Evolutionary conservation across 495 filamentous ascomycete species (phyloP), one percentile per base, ranked within the genome.

Genomic region (Apodospora peruviana): DNA sequence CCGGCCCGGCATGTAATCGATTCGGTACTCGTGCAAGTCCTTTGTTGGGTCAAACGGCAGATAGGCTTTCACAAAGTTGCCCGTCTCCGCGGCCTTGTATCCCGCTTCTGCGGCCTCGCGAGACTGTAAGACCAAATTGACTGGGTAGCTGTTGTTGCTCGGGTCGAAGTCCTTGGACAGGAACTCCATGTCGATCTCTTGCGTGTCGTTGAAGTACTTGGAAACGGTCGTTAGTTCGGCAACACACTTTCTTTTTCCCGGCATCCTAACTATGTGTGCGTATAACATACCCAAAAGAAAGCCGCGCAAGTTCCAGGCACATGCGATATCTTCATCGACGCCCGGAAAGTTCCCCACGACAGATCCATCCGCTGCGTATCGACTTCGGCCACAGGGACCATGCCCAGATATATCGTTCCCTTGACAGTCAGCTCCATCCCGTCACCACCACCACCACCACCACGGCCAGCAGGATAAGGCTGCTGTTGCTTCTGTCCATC

Each of bases 161-260:
- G 53, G 40, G 49, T 78, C 69, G 52, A 82, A 82, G 43, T 87
- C 72, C 5, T 68, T 61, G 20, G 82, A 83, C 14, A 90, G 73
- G 59, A 86, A 82, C 51, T 90, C 86, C 63, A 90, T 79, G 61
- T 90, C 86, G 51, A 89, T 87, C 54, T 90, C 86, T 61, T 87
- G 84, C 3, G 82, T 84, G 61, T 90, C 79, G 60, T 89, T 86
- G 61, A 76, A 76, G 66, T 86, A 90, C 83, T 85, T 0, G 34
- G n/a, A 24, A 11, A 27, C 16, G 20, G 16, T 45, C 25, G 5
- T 11, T 5, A 20, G 16, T 10, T 35, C 24, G 8, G 21, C 25
- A 16, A 8, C 9, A 12, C 11, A 5, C 4, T 25, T 11, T 43
- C 2, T n/a, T 23, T 18, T 45, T 27, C 24, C 23, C 9, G 39